These are phyloP conservation scores for Pseudogymnoascus sp. DNA, from an alignment of 2,329 filamentous ascomycete genomes.

Conservation along the genomic window DNA sequence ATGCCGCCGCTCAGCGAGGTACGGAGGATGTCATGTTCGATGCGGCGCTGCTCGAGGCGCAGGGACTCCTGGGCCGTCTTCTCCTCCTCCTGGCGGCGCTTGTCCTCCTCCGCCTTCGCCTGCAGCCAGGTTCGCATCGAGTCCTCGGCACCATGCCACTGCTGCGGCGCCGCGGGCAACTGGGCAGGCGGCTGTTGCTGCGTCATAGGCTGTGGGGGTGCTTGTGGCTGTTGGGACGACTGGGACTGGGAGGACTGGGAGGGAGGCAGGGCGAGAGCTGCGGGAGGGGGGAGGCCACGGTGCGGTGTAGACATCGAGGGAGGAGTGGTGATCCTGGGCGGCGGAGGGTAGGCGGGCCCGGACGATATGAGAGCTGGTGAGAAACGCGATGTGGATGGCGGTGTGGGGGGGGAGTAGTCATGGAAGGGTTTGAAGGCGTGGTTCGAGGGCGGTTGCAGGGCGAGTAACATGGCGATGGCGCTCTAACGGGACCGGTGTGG, in stretches of 20 bases:
- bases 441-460: constrained; percentile 39
- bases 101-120: constrained; percentile 66
- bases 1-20: constrained; percentile 62
- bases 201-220: constrained; percentile 20
- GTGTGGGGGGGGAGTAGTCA: constrained; percentile 37
- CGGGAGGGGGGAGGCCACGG: constrained; percentile 60
- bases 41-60: constrained; percentile 61
- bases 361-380: constrained; percentile 30
- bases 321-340: constrained; percentile 37
- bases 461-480: constrained; percentile 39
- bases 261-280: constrained; percentile 56
- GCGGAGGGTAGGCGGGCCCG: constrained; percentile 25
- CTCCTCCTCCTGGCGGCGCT: constrained; percentile 65
- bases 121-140: constrained; percentile 63
- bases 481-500: constrained; percentile 5
- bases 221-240: constrained; percentile 18
- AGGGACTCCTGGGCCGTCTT: constrained; percentile 53
- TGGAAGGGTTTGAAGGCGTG: constrained; percentile 38
- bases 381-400: constrained; percentile 33
- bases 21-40: constrained; percentile 64
- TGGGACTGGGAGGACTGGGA: constrained; percentile 55
- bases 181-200: constrained; percentile 40
- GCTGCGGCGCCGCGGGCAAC: constrained; percentile 54
- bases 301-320: constrained; percentile 61
- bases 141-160: constrained; percentile 61